phyloP scores from a whole-genome alignment of 768 basidiomycete genomes.

The Termitomyces sp. region DNA sequence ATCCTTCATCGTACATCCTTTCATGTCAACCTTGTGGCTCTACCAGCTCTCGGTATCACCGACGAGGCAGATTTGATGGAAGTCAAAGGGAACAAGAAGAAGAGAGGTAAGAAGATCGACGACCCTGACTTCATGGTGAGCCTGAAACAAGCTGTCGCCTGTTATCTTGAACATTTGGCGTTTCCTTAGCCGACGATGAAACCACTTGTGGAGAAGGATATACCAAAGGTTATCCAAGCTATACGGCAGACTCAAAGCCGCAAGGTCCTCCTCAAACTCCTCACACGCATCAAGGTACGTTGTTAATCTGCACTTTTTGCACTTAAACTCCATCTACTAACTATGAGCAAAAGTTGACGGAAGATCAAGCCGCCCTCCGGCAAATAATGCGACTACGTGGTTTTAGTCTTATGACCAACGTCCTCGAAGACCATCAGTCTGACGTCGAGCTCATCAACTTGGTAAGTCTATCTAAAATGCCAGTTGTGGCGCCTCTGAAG shows the following conservation, averaged over 20 bases:
- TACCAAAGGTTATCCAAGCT: slow-evolving; percentile 89
- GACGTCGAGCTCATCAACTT: slow-evolving; percentile 70
- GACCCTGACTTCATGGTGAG: slow-evolving; percentile 84
- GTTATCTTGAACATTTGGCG: background rate
- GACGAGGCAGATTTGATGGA: slow-evolving; percentile 84
- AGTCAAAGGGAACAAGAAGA: slow-evolving; percentile 92
- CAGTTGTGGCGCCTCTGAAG: background rate
- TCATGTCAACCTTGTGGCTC: background rate
- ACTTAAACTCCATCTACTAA: background rate
- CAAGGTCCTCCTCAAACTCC: slow-evolving; percentile 77
- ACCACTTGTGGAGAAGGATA: slow-evolving; percentile 73
- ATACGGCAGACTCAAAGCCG: slow-evolving; percentile 84
- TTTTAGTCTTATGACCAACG: slow-evolving; percentile 86
- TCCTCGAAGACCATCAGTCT: slow-evolving; percentile 71
- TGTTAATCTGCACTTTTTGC: background rate
- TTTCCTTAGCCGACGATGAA: slow-evolving; percentile 66
- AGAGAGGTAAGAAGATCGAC: slow-evolving; percentile 89
- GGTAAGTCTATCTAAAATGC: slow-evolving; percentile 40
- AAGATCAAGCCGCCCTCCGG: slow-evolving; percentile 72
- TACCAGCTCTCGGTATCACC: slow-evolving; percentile 83
- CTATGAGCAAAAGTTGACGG: slow-evolving; percentile 62
- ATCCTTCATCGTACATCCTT: background rate
- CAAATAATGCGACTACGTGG: slow-evolving; percentile 92
- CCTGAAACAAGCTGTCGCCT: background rate
- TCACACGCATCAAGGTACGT: slow-evolving; percentile 79